A percentile compares a stretch with the other conserved stretches of the same genome.
These are phyloP conservation scores for Vigna radiata DNA, from an alignment of 306 rosid species.

Conservation along the genomic window DNA sequence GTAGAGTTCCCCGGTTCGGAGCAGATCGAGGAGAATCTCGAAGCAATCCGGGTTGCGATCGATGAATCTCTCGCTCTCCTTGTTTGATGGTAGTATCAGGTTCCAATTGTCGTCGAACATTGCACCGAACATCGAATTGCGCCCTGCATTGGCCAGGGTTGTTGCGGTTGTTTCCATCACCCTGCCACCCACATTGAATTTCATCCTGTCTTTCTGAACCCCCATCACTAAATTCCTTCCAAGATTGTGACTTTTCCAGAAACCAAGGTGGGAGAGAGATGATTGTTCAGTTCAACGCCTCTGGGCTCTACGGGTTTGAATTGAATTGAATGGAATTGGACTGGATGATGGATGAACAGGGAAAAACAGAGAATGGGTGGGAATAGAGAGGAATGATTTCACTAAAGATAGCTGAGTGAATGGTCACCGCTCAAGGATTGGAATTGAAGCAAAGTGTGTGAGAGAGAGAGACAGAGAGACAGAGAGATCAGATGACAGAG, in stretches of 20 bases:
- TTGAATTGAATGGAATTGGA: neutral
- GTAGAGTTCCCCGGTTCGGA: constrained; percentile 70
- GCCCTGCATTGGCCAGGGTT: constrained; percentile 91
- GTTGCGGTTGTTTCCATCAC: constrained; percentile 86
- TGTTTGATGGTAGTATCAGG: constrained; percentile 35
- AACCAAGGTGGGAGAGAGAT: constrained; percentile 39
- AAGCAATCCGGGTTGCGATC: constrained; percentile 96
- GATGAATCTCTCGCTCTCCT: constrained; percentile 63
- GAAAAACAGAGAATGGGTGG: constrained; percentile 25
- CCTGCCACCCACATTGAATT: constrained; percentile 93
- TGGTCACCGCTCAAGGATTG: constrained; percentile 22
- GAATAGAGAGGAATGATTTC: neutral
- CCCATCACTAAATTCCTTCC: constrained; percentile 59
- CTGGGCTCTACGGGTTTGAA: neutral
- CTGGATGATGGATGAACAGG: neutral
- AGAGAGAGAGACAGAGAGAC: too few relatives aligned
- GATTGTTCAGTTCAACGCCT: constrained; percentile 31
- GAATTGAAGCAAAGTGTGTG: constrained; percentile 34
- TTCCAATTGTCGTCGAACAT: constrained; percentile 87
- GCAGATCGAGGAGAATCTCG: constrained; percentile 83
- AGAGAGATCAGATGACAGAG: constrained; percentile 25
- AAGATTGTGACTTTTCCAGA: constrained; percentile 39
- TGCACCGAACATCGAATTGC: constrained; percentile 86
- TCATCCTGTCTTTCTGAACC: constrained; percentile 67
- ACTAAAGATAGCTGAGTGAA: neutral